Evolutionary conservation across 768 basidiomycete species (phyloP).

Genomic region (Lentinula lateritia): DNA sequence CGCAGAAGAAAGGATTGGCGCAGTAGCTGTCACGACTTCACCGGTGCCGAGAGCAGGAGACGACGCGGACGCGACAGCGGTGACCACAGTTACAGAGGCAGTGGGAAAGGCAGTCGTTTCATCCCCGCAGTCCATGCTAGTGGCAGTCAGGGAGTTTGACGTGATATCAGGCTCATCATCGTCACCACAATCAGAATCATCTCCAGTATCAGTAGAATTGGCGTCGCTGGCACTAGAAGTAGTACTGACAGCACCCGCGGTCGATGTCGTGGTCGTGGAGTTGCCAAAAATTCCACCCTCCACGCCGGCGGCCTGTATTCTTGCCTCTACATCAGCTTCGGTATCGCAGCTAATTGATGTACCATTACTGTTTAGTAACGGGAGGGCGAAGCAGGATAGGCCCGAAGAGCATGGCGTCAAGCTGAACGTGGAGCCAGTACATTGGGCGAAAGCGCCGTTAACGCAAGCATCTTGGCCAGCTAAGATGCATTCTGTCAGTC

Average conservation of each 20-base stretch:
- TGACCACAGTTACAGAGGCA: neutral
- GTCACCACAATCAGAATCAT: neutral
- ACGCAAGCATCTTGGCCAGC: conserved; percentile 37
- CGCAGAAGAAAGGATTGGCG: neutral
- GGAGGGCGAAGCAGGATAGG: conserved; percentile 42
- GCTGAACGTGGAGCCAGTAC: conserved; percentile 32
- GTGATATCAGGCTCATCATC: neutral
- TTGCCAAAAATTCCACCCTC: conserved; percentile 34
- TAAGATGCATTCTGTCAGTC: conserved; percentile 1
- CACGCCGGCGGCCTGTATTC: conserved; percentile 38
- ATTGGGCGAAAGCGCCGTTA: conserved; percentile 36
- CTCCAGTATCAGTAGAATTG: neutral
- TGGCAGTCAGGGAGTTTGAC: neutral
- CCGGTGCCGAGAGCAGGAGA: neutral
- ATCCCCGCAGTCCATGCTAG: neutral
- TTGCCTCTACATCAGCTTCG: conserved; percentile 28
- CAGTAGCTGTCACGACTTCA: neutral
- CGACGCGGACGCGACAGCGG: neutral
- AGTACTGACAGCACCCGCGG: neutral
- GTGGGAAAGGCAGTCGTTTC: neutral
- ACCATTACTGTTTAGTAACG: conserved; percentile 41
- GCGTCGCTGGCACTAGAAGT: neutral
- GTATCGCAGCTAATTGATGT: conserved; percentile 40
- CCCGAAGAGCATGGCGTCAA: conserved; percentile 28
- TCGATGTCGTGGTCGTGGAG: conserved; percentile 1